Evolutionary conservation across 2,329 filamentous ascomycete species (phyloP), one percentile per base, ranked within the genome.

Genomic region (Ophiosphaerella narmari): DNA sequence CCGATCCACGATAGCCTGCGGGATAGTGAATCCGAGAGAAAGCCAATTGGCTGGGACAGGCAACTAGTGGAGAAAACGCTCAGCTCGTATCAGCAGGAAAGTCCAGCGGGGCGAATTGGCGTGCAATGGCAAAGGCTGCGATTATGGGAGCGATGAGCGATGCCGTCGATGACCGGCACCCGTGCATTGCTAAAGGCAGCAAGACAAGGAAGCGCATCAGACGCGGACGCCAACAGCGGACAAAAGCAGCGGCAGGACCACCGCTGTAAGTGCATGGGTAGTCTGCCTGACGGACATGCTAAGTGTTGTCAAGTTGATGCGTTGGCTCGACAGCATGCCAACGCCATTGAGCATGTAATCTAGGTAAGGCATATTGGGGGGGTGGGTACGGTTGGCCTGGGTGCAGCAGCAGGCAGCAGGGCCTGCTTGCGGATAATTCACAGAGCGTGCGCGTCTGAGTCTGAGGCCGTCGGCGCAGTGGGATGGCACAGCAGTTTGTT

Each of bases 301-400:
- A 72, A 67, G 70, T 72, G 70, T 67, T 73, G 70, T 73, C 70
- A 72, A 67, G 57, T 66, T 73, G 70, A 72, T 72, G 70, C 69
- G 70, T 62, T 73, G 70, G 69, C 69, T 72, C 69, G 68, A 70
- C 67, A 70, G 67, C 64, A 62, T 68, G 69, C 66, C 70, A 70
- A 61, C 69, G 68, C 62, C 66, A 62, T 65, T 58, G 60, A 60
- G 57, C 67, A 70, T 67, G 68, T 63, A 73, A 72, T 73, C 68
- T 72, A 60, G 66, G 65, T 62, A 57, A 57, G 64, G 67, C 64
- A 71, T 63, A 65, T 59, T n/a, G n/a, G 58, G 63, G 68, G 61
- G 59, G 68, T 61, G 62, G 66, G 52, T 57, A 60, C 55, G 49
- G 43, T 52, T 48, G 50, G 62, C 43, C 60, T 60, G 51, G 63